These are phyloP conservation scores for Xanthoconium stramineum DNA, from an alignment of 768 basidiomycete species.

Conservation along the genomic window DNA sequence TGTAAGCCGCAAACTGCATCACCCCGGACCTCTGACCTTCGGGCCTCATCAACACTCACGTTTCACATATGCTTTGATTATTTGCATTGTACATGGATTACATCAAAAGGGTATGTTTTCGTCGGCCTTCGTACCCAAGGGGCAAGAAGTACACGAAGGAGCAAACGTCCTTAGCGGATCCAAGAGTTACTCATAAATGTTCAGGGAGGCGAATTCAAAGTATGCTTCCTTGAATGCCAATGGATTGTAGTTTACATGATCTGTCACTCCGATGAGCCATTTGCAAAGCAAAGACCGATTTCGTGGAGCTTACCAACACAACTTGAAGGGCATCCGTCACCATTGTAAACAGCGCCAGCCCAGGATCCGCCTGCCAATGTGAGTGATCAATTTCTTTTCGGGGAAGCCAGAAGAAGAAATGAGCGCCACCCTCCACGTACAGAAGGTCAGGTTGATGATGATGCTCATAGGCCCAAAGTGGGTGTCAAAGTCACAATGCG, in stretches of 20 bases:
- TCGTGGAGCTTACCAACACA: conserved; percentile 23
- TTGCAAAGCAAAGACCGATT: not conserved
- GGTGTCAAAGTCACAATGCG: conserved; percentile 10
- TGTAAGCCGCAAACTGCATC: too few relatives aligned
- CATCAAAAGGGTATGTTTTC: too few relatives aligned
- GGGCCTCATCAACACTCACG: too few relatives aligned
- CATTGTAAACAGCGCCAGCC: not conserved
- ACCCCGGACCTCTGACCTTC: too few relatives aligned
- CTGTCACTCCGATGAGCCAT: conserved; percentile 34
- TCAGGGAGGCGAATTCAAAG: conserved; percentile 21
- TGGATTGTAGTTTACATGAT: not conserved
- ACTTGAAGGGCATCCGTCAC: conserved; percentile 16
- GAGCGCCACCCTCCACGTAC: conserved; percentile 5
- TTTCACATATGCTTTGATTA: too few relatives aligned
- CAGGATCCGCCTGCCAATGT: conserved; percentile 22
- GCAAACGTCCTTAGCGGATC: not conserved
- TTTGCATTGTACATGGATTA: too few relatives aligned
- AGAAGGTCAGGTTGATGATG: conserved; percentile 19
- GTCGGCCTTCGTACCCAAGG: too few relatives aligned
- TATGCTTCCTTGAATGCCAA: conserved; percentile 15
- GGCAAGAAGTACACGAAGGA: not conserved
- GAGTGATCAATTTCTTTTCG: not conserved
- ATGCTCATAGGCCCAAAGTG: conserved; percentile 21
- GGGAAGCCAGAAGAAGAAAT: conserved; percentile 11
- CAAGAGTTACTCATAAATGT: conserved; percentile 13